These are phyloP conservation scores for Arctium lappa DNA, from an alignment of 129 eudicot genomes.

Conservation along the genomic window DNA sequence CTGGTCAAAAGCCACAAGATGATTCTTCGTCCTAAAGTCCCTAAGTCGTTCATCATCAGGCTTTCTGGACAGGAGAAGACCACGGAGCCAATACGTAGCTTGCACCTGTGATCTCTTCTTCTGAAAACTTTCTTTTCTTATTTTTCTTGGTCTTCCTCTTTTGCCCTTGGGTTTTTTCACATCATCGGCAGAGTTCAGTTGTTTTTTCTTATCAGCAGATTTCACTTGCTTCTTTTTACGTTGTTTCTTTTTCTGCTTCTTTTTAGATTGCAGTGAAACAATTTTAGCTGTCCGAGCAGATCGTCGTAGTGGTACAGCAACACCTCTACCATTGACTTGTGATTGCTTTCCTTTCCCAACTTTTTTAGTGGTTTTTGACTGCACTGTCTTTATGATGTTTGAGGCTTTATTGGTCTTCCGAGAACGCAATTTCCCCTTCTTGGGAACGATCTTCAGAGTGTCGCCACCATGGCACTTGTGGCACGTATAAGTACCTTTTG, in stretches of 20 bases:
- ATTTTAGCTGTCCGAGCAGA: constrained; percentile 64
- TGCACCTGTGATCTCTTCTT: constrained; percentile 51
- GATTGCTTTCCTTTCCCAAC: constrained; percentile 35
- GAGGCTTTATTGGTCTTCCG: constrained; percentile 33
- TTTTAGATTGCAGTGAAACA: constrained; percentile 28
- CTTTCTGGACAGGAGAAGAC: constrained; percentile 62
- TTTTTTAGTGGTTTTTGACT: constrained; percentile 24
- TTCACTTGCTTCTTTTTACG: constrained; percentile 13
- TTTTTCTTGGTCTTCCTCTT: constrained; percentile 40
- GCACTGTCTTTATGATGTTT: constrained; percentile 15
- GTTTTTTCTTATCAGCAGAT: constrained; percentile 2
- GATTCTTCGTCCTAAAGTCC: constrained; percentile 44
- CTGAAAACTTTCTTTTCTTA: constrained; percentile 30
- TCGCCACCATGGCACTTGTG: constrained; percentile 57
- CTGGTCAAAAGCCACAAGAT: constrained; percentile 35
- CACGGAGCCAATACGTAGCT: constrained; percentile 68
- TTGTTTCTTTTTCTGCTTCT: constrained; percentile 30
- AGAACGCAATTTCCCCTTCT: constrained; percentile 31
- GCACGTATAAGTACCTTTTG: constrained; percentile 53
- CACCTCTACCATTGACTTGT: constrained; percentile 26
- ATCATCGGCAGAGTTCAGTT: neutral
- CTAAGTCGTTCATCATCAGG: constrained; percentile 57
- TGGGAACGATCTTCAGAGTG: constrained; percentile 20
- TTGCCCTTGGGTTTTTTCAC: constrained; percentile 35
- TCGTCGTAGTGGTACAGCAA: constrained; percentile 68